phyloP scores from a whole-genome alignment of 1,284 basidiomycete species.

The Ustilago sp. region DNA sequence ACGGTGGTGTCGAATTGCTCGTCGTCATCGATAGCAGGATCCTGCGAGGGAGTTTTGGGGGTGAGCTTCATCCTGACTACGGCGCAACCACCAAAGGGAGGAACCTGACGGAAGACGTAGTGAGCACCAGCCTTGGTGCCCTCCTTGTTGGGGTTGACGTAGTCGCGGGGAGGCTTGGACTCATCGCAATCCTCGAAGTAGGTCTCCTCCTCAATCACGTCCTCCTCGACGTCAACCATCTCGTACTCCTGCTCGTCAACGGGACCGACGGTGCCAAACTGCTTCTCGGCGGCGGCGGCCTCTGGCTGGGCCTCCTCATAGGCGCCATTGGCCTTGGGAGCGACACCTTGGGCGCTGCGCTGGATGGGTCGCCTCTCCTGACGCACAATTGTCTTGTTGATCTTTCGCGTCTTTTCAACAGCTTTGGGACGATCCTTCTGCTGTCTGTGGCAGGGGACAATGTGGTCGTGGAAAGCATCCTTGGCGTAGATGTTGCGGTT shows the following conservation, averaged over 20 bases:
- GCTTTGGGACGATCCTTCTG: slow-evolving; percentile 64
- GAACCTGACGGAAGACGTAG: slow-evolving; percentile 87
- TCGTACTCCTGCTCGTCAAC: slow-evolving; percentile 42
- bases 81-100: slow-evolving; percentile 89
- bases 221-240: slow-evolving; percentile 63
- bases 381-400: slow-evolving; percentile 53
- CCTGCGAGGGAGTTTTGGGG: slow-evolving; percentile 79
- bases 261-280: slow-evolving; percentile 43
- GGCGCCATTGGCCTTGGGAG: slow-evolving; percentile 42
- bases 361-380: slow-evolving; percentile 36
- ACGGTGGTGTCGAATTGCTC: slow-evolving; percentile 87
- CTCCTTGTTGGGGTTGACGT: slow-evolving; percentile 84
- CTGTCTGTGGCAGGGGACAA: slow-evolving; percentile 81
- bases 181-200: slow-evolving; percentile 59
- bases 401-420: slow-evolving; percentile 54
- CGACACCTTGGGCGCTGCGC: slow-evolving; percentile 38
- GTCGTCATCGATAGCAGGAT: slow-evolving; percentile 86
- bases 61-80: slow-evolving; percentile 96
- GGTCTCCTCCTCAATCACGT: slow-evolving; percentile 65
- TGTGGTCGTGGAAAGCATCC: slow-evolving; percentile 98
- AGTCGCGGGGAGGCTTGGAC: slow-evolving; percentile 54
- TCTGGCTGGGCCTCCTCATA: slow-evolving; percentile 44
- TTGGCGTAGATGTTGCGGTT: slow-evolving; percentile 86
- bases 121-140: slow-evolving; percentile 95
- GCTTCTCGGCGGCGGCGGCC: slow-evolving; percentile 45